Evolutionary conservation across 2,329 filamentous ascomycete genomes (phyloP), one percentile per base, ranked within the genome.

Genomic region (Hypomyces perniciosus): DNA sequence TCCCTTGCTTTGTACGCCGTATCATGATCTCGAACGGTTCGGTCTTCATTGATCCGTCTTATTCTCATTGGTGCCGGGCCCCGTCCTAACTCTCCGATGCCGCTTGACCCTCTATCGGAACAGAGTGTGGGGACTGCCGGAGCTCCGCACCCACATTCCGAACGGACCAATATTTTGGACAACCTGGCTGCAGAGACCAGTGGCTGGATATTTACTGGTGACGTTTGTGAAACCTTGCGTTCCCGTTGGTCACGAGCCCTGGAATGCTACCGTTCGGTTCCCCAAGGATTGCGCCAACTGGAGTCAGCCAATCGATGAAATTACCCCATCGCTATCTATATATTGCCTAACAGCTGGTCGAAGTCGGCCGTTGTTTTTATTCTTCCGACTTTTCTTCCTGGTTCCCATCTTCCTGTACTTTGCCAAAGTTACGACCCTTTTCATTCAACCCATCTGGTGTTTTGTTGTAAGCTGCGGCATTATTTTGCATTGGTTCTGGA

Each of bases 21-120:
- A 13, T 43, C 35, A 38, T 39, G 26, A 20, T 40, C 28, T 27
- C 37, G 40, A 42, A 30, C n/a, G n/a, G 42, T 31, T 34, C 42
- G 42, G 28, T 44, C 30, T 26, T 34, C 28, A 44, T 44, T 45
- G 31, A 27, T 41, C 46, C 35, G 37, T 40, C 37, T 48, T 41
- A 40, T 20, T 26, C 29, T 48, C 2, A n/a, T 41, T 28, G 39
- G 30, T 12, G 34, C 10, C 40, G 29, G 50, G 31, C 34, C 50
- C n/a, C 43, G 44, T 51, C 31, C 49, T 44, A 43, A 34, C 46
- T 44, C 40, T 44, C 50, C 50, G 50, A 44, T 48, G 31, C 34
- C 44, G 41, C 40, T 41, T 13, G 41, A 29, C 39, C 20, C 30
- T 50, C 41, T 39, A 20, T 29, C 45, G 42, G 48, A 44, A 34